Evolutionary conservation across 2,329 filamentous ascomycete genomes (phyloP).

Genomic region (Sporothrix protearum): DNA sequence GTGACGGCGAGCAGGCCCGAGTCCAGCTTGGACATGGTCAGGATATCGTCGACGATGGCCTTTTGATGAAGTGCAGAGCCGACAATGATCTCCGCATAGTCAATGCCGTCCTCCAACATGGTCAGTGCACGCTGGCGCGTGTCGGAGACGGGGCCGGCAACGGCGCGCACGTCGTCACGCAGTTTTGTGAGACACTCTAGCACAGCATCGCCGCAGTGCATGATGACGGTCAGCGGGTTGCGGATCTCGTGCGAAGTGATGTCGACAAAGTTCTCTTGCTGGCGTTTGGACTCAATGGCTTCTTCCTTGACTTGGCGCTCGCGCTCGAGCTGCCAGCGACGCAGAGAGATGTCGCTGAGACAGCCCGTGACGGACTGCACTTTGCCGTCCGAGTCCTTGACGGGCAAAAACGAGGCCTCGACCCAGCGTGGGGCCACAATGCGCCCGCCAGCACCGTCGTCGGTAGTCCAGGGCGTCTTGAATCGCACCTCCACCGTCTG

Average conservation of each 20-base stretch:
- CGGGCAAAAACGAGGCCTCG: constrained; percentile 49
- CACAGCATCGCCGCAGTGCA: constrained; percentile 72
- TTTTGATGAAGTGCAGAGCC: constrained; percentile 79
- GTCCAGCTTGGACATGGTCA: constrained; percentile 72
- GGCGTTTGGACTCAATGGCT: constrained; percentile 57
- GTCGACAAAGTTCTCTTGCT: constrained; percentile 80
- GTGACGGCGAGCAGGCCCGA: constrained; percentile 70
- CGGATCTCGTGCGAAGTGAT: constrained; percentile 71
- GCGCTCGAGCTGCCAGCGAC: constrained; percentile 50
- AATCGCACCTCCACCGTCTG: constrained; percentile 47
- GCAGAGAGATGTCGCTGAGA: constrained; percentile 48
- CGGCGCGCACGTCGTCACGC: constrained; percentile 35
- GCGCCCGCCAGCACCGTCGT: constrained; percentile 44
- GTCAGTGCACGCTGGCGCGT: constrained; percentile 35
- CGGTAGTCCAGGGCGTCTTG: constrained; percentile 45
- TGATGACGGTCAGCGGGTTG: constrained; percentile 68
- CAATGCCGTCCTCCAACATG: constrained; percentile 59
- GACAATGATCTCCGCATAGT: constrained; percentile 73
- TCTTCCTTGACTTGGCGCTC: constrained; percentile 52
- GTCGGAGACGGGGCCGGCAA: constrained; percentile 24
- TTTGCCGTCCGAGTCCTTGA: constrained; percentile 44
- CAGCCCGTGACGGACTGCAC: constrained; percentile 51
- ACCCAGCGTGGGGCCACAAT: constrained; percentile 48
- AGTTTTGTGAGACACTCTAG: constrained; percentile 48
- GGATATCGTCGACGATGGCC: constrained; percentile 70